Evolutionary conservation across 768 basidiomycete genomes (phyloP), one percentile per base, ranked within the genome.

Genomic region (Tephrocybe sp.): DNA sequence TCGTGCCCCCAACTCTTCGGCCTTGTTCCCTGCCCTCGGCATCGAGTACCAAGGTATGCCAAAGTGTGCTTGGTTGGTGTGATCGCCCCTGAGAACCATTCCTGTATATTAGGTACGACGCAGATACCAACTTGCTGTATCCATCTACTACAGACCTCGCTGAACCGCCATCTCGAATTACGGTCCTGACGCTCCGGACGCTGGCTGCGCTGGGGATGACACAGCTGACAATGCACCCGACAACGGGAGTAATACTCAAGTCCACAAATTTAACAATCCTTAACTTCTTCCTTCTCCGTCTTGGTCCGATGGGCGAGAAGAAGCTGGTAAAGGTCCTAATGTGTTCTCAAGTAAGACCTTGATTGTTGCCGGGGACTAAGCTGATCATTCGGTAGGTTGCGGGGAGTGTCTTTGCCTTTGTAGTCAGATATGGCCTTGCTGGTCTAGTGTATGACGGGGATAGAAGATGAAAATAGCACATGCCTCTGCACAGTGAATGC

Each of bases 1-100:
- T 96, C 93, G 11, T 90, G 87, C 58, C 97, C 97, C 9, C 97
- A 99, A 63, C 71, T 99, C 2, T 98, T 98, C 62, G 91, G 92
- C 1, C 69, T 99, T 15, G 90, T 99, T 12, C 87, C 89, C 0
- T 98, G 95, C 64, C 97, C 97, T 5, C 76, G 97, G 41, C 97
- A 99, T 69, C 83, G 97, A 44, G 79, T 99, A 16, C 97, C 97
- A 46, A 82, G 82, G 91, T 94, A 61, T 57, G 82, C 62, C 34
- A 12, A 25, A 27, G 16, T 8, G 5, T n/a, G 34, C 32, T 47
- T 24, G 41, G 16, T 27, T 47, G 25, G 31, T n/a, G 15, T 44
- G 50, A 31, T 47, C 22, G 42, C 30, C 46, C 5, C 0, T n/a
- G 9, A 18, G 8, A 24, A 40, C 9, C 36, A 4, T 22, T 16